Conservation (phyloP, 495 filamentous ascomycete genomes). For the Xylaria curta region DNA sequence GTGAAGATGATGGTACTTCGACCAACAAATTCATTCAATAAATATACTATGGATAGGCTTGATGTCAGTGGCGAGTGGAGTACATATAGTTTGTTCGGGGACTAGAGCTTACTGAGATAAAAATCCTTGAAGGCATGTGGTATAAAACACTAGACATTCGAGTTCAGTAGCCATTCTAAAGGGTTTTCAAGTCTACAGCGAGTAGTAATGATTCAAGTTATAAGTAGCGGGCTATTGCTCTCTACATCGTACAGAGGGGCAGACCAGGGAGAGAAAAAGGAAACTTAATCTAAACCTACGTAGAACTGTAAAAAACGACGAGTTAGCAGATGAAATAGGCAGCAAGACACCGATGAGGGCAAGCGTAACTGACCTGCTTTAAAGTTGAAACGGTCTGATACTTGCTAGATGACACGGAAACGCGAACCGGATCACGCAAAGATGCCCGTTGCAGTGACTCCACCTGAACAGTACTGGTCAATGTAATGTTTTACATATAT, state of each 20-base stretch:
- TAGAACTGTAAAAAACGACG: slow-evolving; percentile 14
- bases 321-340: not conserved
- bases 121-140: slow-evolving; percentile 90
- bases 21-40: slow-evolving; percentile 85
- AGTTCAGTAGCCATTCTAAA: not conserved
- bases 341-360: not conserved
- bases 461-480: slow-evolving; percentile 49
- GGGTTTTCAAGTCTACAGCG: not conserved
- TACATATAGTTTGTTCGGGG: not conserved
- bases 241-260: not conserved
- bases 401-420: slow-evolving; percentile 76
- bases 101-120: slow-evolving; percentile 62
- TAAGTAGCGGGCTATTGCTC: not conserved
- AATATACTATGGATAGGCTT: slow-evolving; percentile 53
- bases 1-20: slow-evolving; percentile 88
- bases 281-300: slow-evolving; percentile 5
- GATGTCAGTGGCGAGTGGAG: slow-evolving; percentile 5
- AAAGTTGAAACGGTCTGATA: slow-evolving; percentile 90
- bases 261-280: not conserved
- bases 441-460: slow-evolving; percentile 90
- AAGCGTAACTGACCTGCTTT: slow-evolving; percentile 54
- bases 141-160: slow-evolving; percentile 59
- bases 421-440: slow-evolving; percentile 70
- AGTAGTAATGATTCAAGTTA: not conserved
- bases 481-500: not conserved